Evolutionary conservation across 306 rosid genomes (phyloP), one percentile per base, ranked within the genome.

Genomic region (Purshia tridentata): DNA sequence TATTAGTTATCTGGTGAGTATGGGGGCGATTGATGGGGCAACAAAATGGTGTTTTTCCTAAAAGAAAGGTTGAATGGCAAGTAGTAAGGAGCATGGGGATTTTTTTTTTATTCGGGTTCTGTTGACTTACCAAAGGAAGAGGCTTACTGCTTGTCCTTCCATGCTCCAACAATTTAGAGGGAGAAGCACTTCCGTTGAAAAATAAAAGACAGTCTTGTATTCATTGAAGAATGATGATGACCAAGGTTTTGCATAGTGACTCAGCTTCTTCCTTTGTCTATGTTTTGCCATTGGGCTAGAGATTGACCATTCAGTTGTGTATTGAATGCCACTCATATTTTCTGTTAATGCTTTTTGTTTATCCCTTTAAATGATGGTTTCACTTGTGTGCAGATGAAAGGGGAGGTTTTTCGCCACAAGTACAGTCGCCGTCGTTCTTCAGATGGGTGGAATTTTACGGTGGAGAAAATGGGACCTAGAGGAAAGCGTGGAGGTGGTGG

Each of bases 401-500:
- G 98, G 55, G 95, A 91, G 85, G 97, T 94, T 57, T 89, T 83
- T 76, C 74, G 83, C 68, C 97, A 94, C 89, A 89, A 72, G 73
- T 83, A 91, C 57, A 94, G 97, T 78, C 82, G 95, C 69, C 85
- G 97, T 9, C 90, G 97, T 6, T 72, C 90, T 54, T 63, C 86
- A 22, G 73, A 88, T 45, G 97, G 96, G 44, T 94, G 98, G 97
- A 82, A 87, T 73, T 82, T 86, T 70, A 91, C 90, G 0, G 87
- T 94, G 51, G 97, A 94, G 86, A 94, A 89, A 84, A 9, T 94
- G 81, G 98, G 98, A 66, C 59, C 87, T 2, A 80, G 64, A 29
- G 98, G 97, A 70, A 91, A 88, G 80, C 92, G 90, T 72, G 97
- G 98, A 41, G 84, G 79, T 62, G 95, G 89, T 5, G 97, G 96